These are phyloP conservation scores for Termitomyces sp. DNA, from an alignment of 768 basidiomycete species.

Conservation along the genomic window DNA sequence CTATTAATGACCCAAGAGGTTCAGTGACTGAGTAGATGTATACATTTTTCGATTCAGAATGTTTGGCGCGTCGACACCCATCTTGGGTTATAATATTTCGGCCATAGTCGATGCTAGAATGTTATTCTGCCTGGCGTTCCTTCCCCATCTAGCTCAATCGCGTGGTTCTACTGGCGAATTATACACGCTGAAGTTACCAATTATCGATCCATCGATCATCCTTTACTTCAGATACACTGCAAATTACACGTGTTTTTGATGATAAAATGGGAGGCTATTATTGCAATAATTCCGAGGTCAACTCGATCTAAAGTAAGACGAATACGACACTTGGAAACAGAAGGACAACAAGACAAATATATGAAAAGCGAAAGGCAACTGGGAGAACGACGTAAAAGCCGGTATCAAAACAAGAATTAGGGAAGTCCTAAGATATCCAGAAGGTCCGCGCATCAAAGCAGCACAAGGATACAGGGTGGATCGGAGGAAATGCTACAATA, in stretches of 20 bases:
- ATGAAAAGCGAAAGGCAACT: not conserved
- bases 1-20: no score
- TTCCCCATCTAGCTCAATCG: not conserved
- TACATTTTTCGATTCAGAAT: no score
- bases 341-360: not conserved
- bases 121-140: not conserved
- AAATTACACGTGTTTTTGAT: not conserved
- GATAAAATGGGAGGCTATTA: not conserved
- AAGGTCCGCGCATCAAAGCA: conserved; percentile 5
- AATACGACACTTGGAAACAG: not conserved
- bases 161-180: not conserved
- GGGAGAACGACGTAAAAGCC: not conserved
- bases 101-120: no score
- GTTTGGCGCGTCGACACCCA: no score
- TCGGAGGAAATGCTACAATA: conserved; percentile 5
- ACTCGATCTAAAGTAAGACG: not conserved
- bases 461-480: conserved; percentile 8
- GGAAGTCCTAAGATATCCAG: conserved; percentile 9
- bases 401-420: conserved; percentile 5
- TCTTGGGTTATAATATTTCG: no score
- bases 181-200: not conserved
- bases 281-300: not conserved
- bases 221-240: not conserved
- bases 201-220: no score
- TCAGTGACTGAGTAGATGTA: no score